Conservation (phyloP, 2,329 filamentous ascomycete genomes). For the Hypoxylon sp. region DNA sequence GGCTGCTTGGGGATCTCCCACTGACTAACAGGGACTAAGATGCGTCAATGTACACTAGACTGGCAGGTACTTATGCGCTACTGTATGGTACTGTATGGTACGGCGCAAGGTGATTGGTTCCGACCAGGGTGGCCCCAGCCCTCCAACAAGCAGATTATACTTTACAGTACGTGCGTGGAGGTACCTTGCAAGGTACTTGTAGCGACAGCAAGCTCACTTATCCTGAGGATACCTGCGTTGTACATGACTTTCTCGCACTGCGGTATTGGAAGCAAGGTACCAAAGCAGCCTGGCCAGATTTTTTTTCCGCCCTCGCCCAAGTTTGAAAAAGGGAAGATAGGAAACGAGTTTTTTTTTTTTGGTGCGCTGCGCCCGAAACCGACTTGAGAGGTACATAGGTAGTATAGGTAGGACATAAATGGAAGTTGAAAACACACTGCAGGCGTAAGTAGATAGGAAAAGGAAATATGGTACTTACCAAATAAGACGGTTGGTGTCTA, state of each 20-base stretch:
- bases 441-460: slow-evolving; percentile 10
- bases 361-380: slow-evolving; percentile 20
- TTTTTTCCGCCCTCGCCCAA: slow-evolving; percentile 7
- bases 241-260: slow-evolving; percentile 30
- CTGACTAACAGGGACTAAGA: slow-evolving; percentile 44
- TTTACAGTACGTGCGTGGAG: slow-evolving; percentile 23
- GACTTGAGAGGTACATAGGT: slow-evolving; percentile 1
- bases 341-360: background rate
- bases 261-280: slow-evolving; percentile 33
- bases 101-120: slow-evolving; percentile 25
- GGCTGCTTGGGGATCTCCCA: slow-evolving; percentile 47
- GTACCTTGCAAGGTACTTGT: slow-evolving; percentile 21
- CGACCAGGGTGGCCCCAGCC: slow-evolving; percentile 22
- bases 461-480: slow-evolving; percentile 31
- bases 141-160: slow-evolving; percentile 25
- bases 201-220: slow-evolving; percentile 28
- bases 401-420: background rate
- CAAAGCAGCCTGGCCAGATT: slow-evolving; percentile 25
- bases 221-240: slow-evolving; percentile 25
- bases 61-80: slow-evolving; percentile 35
- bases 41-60: slow-evolving; percentile 34
- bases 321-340: slow-evolving; percentile 2
- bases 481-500: slow-evolving; percentile 9
- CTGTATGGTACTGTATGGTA: slow-evolving; percentile 29
- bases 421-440: slow-evolving; percentile 8